phyloP scores from a whole-genome alignment of 176 grass and related monocot genomes.

The Paspalum notatum region DNA sequence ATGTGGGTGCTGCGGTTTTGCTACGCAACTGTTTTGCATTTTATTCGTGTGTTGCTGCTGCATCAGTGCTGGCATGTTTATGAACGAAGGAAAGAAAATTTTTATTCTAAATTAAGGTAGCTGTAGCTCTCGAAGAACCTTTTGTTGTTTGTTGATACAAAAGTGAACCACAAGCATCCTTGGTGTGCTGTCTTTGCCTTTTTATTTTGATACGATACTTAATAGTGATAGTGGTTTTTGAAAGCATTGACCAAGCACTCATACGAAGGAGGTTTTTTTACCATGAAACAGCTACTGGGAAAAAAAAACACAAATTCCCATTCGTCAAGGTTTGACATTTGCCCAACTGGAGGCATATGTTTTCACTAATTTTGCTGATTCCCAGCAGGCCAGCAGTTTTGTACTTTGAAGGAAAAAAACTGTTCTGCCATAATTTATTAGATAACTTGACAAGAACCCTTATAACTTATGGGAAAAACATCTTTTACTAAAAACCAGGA shows the following conservation, averaged over 20 bases:
- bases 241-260: neutral
- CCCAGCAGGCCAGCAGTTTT: neutral
- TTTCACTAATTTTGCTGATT: constrained; percentile 32
- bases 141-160: constrained; percentile 17
- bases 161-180: neutral
- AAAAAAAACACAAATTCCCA: neutral
- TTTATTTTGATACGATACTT: constrained; percentile 13
- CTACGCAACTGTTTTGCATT: constrained; percentile 32
- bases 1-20: constrained; percentile 6
- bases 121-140: neutral
- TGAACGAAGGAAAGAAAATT: constrained; percentile 20
- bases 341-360: neutral
- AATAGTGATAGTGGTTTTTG: neutral
- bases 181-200: neutral
- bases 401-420: constrained; percentile 2
- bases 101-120: constrained; percentile 20
- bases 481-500: constrained; percentile 23
- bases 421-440: too few relatives aligned
- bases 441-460: too few relatives aligned
- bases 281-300: neutral
- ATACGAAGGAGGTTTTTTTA: neutral
- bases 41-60: neutral
- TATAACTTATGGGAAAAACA: neutral
- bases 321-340: constrained; percentile 12
- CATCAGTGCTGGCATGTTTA: constrained; percentile 11